A percentile compares a stretch with the other conserved stretches of the same genome.
These are phyloP conservation scores for Sambucus nigra DNA, from an alignment of 129 eudicot species.

Conservation along the genomic window DNA sequence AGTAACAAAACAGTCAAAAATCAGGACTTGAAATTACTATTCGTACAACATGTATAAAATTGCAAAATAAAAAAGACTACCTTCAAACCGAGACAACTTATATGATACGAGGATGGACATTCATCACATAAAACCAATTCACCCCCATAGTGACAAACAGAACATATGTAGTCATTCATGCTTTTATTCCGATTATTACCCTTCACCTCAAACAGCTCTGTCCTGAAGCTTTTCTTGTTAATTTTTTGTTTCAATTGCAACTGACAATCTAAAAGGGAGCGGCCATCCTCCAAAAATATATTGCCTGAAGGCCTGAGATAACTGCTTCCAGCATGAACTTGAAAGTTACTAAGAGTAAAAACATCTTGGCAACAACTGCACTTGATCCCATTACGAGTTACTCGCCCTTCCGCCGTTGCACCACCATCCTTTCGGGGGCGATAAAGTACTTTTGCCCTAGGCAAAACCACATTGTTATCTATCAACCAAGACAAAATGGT, in stretches of 20 bases:
- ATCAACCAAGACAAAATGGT: constrained; percentile 73
- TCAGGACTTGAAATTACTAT: neutral
- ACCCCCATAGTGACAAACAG: constrained; percentile 74
- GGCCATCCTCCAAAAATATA: constrained; percentile 69
- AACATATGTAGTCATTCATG: constrained; percentile 57
- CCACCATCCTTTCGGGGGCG: constrained; percentile 20
- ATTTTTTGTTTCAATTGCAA: constrained; percentile 30
- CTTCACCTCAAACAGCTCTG: constrained; percentile 23
- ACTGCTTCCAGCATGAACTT: constrained; percentile 58
- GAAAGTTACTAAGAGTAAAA: constrained; percentile 51
- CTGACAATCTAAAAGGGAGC: constrained; percentile 76
- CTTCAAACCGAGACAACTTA: constrained; percentile 57
- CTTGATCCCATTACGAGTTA: constrained; percentile 75
- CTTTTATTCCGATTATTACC: constrained; percentile 13
- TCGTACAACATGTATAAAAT: constrained; percentile 7
- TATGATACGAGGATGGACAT: constrained; percentile 82
- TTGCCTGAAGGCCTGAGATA: constrained; percentile 40
- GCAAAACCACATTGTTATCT: constrained; percentile 46
- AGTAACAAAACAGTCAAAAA: constrained; percentile 4
- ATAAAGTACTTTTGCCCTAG: constrained; percentile 56
- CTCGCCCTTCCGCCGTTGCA: constrained; percentile 41
- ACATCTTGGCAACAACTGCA: constrained; percentile 61
- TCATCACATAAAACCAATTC: constrained; percentile 65
- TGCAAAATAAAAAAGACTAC: constrained; percentile 15
- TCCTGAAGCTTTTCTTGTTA: constrained; percentile 11